Evolutionary conservation across 1,284 basidiomycete species (phyloP).

Genomic region (Xerocomus nothofagi): DNA sequence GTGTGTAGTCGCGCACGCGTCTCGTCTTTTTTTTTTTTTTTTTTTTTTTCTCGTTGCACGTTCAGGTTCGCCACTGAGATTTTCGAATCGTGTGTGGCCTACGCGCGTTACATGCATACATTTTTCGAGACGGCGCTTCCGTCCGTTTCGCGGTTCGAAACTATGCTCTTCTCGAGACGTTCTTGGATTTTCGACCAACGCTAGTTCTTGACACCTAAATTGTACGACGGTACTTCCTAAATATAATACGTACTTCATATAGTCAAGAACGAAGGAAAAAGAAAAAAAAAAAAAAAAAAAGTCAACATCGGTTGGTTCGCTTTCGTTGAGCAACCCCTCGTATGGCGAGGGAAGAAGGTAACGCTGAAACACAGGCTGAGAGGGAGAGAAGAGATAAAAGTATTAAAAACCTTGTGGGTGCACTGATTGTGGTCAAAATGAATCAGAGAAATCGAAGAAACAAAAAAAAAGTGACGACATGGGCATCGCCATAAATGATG

Average conservation of each 20-base stretch:
- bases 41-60: neutral
- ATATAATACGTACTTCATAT: constrained; percentile 12
- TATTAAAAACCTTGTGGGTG: constrained; percentile 1
- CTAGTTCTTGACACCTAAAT: neutral
- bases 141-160: neutral
- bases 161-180: no score
- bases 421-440: neutral
- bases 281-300: no score
- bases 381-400: constrained; percentile 1
- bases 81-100: no score
- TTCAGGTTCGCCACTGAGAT: no score
- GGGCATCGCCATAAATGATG: constrained; percentile 8
- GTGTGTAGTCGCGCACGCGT: no score
- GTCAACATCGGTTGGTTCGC: neutral
- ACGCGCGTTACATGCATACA: no score
- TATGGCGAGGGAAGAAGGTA: constrained; percentile 2
- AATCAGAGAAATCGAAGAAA: neutral
- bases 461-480: constrained; percentile 1
- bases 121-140: no score
- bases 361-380: constrained; percentile 2
- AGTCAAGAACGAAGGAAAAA: no score
- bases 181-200: neutral
- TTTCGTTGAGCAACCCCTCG: no score
- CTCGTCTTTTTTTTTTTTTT: neutral
- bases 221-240: neutral